phyloP scores from a whole-genome alignment of 257 asterid genomes.

The Forsythia viridissima region DNA sequence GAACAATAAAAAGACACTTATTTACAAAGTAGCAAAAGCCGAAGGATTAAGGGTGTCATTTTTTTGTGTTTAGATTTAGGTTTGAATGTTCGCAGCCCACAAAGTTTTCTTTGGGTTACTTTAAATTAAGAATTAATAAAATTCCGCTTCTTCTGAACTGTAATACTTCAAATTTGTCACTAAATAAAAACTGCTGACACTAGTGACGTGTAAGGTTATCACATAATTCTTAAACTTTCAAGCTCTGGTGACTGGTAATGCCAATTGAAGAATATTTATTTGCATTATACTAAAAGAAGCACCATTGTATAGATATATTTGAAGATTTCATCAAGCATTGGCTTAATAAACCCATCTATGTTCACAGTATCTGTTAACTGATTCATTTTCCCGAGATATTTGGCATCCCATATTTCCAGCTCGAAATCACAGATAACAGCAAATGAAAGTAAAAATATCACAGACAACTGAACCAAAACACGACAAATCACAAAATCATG shows the following conservation, averaged over 20 bases:
- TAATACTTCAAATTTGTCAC: slow-evolving; percentile 4
- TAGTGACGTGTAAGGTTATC: not conserved
- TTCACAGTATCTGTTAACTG: not conserved
- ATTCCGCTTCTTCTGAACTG: not conserved
- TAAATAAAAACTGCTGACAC: not conserved
- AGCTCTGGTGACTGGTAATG: not conserved
- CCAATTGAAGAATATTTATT: not conserved
- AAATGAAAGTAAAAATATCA: not conserved
- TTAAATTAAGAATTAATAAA: no score
- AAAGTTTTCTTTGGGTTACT: no score
- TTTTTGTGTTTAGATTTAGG: no score
- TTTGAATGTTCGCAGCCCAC: no score
- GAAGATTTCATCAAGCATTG: not conserved
- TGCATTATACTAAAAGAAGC: not conserved
- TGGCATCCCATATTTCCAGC: not conserved
- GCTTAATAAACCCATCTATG: not conserved
- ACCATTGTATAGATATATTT: not conserved
- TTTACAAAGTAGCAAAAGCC: not conserved
- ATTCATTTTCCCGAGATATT: not conserved
- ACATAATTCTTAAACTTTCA: slow-evolving; percentile 13
- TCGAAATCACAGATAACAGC: not conserved
- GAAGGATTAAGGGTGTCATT: no score
- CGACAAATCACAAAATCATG: not conserved
- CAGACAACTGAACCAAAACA: not conserved
- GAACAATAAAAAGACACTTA: not conserved